Evolutionary conservation across 2,329 filamentous ascomycete genomes (phyloP), one percentile per base, ranked within the genome.

Genomic region (Alternaria novae-zelandiae): DNA sequence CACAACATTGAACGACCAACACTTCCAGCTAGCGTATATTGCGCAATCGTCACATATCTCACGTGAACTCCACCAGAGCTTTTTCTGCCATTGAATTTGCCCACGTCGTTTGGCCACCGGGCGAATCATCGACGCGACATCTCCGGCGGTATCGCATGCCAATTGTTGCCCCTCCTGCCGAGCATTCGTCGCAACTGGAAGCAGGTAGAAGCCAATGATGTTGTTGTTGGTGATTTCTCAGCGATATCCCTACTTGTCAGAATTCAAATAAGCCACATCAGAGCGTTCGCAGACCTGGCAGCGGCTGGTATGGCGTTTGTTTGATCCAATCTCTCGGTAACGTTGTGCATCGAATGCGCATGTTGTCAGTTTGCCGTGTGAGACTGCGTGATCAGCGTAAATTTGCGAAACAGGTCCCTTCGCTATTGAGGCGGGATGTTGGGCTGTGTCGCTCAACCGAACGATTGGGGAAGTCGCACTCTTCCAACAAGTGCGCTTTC

Each of bases 31-130:
- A 73, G 75, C 74, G 75, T 55, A 69, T 66, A 78, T 78, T 73
- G 73, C 76, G 76, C 73, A 72, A 76, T 78, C 58, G 68, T 74
- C 73, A 71, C 70, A 64, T 71, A 67, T 66, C 26, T 66, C 59
- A 54, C 30, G 56, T 58, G 56, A 53, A 58, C 30, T 59, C 64
- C 64, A 61, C 59, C 64, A 71, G 66, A 69, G 68, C 54, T 70
- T 73, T 41, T 76, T 77, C 72, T 70, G 70, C 72, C 59, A 66
- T 56, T 56, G 45, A 65, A 47, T 46, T 54, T 65, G 61, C 60
- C 67, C 68, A 68, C 66, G 56, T 68, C 58, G 21, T 60, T 28
- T 28, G 21, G 13, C 1, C 41, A 43, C 30, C 41, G 65, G 58
- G 32, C 74, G 70, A 77, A 76, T 77, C 67, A 62, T 15, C n/a